These are phyloP conservation scores for Pyronema domesticum DNA, from an alignment of 495 filamentous ascomycete genomes.

Conservation along the genomic window DNA sequence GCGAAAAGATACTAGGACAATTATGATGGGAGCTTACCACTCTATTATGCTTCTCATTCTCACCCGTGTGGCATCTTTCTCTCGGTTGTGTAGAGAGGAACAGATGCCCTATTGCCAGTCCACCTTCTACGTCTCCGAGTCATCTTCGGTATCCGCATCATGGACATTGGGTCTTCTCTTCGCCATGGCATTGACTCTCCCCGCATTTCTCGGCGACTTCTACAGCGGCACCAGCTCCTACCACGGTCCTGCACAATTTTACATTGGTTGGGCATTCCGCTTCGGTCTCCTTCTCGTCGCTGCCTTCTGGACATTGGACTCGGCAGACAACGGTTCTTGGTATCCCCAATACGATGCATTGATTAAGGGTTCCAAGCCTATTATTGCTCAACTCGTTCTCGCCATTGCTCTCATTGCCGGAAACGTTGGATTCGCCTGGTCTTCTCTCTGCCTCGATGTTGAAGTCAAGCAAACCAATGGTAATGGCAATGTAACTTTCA, in stretches of 20 bases:
- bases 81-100: constrained; percentile 88
- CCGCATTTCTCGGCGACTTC: constrained; percentile 59
- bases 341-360: constrained; percentile 40
- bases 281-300: constrained; percentile 56
- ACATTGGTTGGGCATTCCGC: constrained; percentile 69
- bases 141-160: constrained; percentile 76
- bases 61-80: constrained; percentile 69
- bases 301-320: constrained; percentile 76
- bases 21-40: constrained; percentile 61
- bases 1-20: constrained; percentile 41
- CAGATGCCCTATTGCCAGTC: constrained; percentile 94
- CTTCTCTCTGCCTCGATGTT: constrained; percentile 56
- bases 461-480: constrained; percentile 21
- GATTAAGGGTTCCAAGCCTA: constrained; percentile 54
- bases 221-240: constrained; percentile 63
- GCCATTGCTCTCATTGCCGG: constrained; percentile 49
- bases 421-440: constrained; percentile 52
- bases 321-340: constrained; percentile 82
- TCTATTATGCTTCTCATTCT: constrained; percentile 66
- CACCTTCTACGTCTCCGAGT: constrained; percentile 84
- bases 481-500: constrained; percentile 4
- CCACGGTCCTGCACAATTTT: constrained; percentile 62
- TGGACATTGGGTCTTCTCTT: constrained; percentile 81
- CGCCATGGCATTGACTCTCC: constrained; percentile 51
- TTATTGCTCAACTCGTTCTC: constrained; percentile 58